Conservation (phyloP, 306 rosid species). For the Crotalaria pallida region DNA sequence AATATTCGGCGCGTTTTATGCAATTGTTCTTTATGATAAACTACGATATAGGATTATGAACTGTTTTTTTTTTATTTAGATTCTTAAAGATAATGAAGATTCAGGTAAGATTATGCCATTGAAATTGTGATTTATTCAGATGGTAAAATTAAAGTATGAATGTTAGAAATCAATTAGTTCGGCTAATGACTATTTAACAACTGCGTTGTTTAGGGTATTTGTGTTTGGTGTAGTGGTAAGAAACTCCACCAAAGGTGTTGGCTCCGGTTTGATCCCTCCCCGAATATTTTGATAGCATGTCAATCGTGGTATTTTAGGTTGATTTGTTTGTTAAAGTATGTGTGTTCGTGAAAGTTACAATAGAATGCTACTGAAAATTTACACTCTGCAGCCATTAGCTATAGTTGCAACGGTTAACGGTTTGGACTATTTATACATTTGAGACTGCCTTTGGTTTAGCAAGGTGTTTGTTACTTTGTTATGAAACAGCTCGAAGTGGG, state of each 20-base stretch:
- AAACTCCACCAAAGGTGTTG: neutral
- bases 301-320: too few relatives aligned
- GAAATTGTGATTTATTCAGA: neutral
- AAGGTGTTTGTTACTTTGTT: too few relatives aligned
- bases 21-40: neutral
- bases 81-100: neutral
- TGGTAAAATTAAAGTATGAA: neutral
- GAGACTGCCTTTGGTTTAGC: too few relatives aligned
- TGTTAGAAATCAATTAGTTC: neutral
- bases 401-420: too few relatives aligned
- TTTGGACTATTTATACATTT: too few relatives aligned
- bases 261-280: neutral
- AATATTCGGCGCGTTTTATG: neutral
- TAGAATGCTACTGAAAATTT: too few relatives aligned
- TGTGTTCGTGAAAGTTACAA: too few relatives aligned
- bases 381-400: too few relatives aligned
- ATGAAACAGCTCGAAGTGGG: too few relatives aligned
- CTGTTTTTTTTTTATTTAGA: neutral
- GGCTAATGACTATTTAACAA: neutral
- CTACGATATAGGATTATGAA: neutral
- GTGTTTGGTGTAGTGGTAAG: neutral
- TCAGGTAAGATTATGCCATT: neutral
- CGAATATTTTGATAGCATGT: too few relatives aligned
- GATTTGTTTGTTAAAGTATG: too few relatives aligned
- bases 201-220: neutral